phyloP scores from a whole-genome alignment of 495 filamentous ascomycete genomes.

The Penicillium bialowiezense region DNA sequence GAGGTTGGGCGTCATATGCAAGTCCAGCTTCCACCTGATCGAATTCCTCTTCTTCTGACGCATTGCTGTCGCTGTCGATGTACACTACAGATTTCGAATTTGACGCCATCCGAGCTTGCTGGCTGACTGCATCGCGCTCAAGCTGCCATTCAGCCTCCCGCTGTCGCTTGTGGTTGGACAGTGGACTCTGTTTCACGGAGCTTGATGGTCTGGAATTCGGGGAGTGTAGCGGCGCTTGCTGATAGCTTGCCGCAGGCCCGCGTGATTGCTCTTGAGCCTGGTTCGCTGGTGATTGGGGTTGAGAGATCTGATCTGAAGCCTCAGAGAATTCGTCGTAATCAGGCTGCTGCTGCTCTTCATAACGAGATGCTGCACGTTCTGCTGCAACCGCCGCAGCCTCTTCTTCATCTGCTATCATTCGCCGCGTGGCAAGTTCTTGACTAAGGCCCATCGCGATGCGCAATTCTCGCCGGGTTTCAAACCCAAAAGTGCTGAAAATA shows the following conservation, averaged over 20 bases:
- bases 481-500: conserved; percentile 45
- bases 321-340: background rate
- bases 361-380: conserved; percentile 3
- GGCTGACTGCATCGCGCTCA: conserved; percentile 50
- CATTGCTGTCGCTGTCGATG: conserved; percentile 46
- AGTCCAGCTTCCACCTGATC: conserved; percentile 18
- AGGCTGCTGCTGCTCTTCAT: background rate
- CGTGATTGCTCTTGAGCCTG: background rate
- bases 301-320: background rate
- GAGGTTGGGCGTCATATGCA: conserved; percentile 1
- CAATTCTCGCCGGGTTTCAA: conserved; percentile 41
- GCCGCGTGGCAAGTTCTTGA: conserved; percentile 44
- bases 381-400: conserved; percentile 4
- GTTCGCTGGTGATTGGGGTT: too few relatives aligned
- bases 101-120: conserved; percentile 43
- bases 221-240: conserved; percentile 1
- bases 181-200: background rate
- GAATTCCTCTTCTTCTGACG: conserved; percentile 6
- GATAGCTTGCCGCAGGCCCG: background rate
- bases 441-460: conserved; percentile 47
- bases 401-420: conserved; percentile 16
- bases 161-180: conserved; percentile 3
- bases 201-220: background rate
- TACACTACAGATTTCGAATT: conserved; percentile 48
- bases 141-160: conserved; percentile 48